These are phyloP conservation scores for Macrolepiota dolichaula DNA, from an alignment of 768 basidiomycete genomes.

Conservation along the genomic window DNA sequence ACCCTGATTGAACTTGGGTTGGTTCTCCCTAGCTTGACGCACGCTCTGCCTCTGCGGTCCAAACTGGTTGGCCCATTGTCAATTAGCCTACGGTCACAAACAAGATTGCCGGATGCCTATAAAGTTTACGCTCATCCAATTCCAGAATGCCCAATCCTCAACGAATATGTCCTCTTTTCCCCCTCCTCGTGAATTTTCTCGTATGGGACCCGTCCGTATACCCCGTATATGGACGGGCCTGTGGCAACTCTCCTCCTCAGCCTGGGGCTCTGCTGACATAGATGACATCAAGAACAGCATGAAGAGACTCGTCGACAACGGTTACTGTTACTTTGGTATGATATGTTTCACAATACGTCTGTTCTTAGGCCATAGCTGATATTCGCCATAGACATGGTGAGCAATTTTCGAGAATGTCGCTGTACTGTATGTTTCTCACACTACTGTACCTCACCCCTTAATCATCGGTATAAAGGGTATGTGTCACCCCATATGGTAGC, in stretches of 20 bases:
- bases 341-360: not conserved
- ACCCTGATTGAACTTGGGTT: not conserved
- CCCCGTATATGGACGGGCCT: constrained; percentile 76
- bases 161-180: constrained; percentile 17
- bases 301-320: constrained; percentile 56
- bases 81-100: constrained; percentile 6
- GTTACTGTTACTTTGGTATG: constrained; percentile 64
- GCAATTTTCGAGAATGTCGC: no score
- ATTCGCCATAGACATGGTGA: constrained; percentile 34
- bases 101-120: constrained; percentile 17
- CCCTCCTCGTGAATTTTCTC: constrained; percentile 41
- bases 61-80: not conserved
- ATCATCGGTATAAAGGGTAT: constrained; percentile 24
- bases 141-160: constrained; percentile 12
- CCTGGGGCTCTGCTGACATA: constrained; percentile 77
- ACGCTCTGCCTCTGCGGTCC: not conserved
- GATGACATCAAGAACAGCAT: constrained; percentile 65
- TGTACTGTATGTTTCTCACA: no score
- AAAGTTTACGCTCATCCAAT: constrained; percentile 4
- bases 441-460: not conserved
- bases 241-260: constrained; percentile 85
- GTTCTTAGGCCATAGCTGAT: not conserved
- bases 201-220: constrained; percentile 51
- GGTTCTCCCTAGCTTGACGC: not conserved
- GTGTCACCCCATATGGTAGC: not conserved